phyloP scores from a whole-genome alignment of 768 basidiomycete genomes.

The Termitomyces sp. region DNA sequence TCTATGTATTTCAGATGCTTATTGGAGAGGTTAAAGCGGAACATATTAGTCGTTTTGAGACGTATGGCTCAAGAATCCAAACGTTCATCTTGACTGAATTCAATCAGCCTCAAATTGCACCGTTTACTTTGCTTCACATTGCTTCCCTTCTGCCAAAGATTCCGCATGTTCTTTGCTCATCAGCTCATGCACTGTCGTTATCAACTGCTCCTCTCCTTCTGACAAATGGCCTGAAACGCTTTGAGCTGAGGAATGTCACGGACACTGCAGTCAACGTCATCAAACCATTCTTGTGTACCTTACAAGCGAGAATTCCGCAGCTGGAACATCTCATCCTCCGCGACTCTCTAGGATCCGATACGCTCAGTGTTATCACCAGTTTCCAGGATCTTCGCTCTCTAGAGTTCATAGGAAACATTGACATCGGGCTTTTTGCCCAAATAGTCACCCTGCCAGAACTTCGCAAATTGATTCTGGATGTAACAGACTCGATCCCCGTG shows the following conservation, averaged over 20 bases:
- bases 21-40: neutral
- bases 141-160: neutral
- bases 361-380: neutral
- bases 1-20: neutral
- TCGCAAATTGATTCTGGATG: neutral
- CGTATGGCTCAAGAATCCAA: neutral
- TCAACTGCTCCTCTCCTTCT: neutral
- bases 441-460: slow-evolving; percentile 2
- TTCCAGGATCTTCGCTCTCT: neutral
- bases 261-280: neutral
- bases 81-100: neutral
- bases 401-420: neutral
- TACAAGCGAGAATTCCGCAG: neutral
- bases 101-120: neutral
- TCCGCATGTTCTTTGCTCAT: neutral
- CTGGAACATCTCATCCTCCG: neutral
- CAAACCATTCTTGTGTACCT: slow-evolving; percentile 1
- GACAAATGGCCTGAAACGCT: neutral
- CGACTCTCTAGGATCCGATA: neutral
- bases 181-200: neutral
- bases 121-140: neutral
- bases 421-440: neutral
- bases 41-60: neutral
- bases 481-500: neutral
- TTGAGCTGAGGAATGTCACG: neutral